Conservation (phyloP, 2,329 filamentous ascomycete species). For the Chaetothyriales sp. region DNA sequence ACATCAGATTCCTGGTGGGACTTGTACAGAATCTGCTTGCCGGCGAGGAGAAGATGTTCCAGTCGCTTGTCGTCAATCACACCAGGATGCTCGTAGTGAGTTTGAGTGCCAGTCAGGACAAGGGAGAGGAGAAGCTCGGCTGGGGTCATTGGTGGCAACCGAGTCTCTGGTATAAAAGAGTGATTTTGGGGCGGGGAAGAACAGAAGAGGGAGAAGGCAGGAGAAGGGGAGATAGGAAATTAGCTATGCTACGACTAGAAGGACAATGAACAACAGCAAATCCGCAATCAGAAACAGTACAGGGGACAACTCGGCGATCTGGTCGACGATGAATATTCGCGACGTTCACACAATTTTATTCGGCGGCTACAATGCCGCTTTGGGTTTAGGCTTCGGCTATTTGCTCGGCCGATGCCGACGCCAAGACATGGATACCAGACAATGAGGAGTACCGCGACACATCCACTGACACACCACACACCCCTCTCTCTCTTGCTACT, state of each 20-base stretch:
- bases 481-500: neutral
- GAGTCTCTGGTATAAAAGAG: constrained; percentile 27
- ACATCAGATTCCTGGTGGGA: constrained; percentile 42
- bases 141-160: neutral
- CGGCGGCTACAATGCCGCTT: neutral
- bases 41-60: constrained; percentile 42
- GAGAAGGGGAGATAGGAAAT: too few species aligned
- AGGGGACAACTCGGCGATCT: neutral
- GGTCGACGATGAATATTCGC: neutral
- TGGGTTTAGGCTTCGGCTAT: too few species aligned
- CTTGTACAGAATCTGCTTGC: constrained; percentile 45
- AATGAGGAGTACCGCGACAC: neutral
- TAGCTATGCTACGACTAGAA: too few species aligned
- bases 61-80: constrained; percentile 46
- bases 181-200: constrained; percentile 19
- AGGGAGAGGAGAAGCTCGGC: constrained; percentile 30
- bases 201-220: neutral
- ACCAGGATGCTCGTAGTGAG: constrained; percentile 45
- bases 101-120: constrained; percentile 32
- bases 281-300: too few species aligned
- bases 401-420: too few species aligned
- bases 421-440: neutral
- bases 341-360: neutral
- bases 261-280: too few species aligned
- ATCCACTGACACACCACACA: too few species aligned